phyloP scores from a whole-genome alignment of 495 filamentous ascomycete species.

The Aspergillus olivimuriae region DNA sequence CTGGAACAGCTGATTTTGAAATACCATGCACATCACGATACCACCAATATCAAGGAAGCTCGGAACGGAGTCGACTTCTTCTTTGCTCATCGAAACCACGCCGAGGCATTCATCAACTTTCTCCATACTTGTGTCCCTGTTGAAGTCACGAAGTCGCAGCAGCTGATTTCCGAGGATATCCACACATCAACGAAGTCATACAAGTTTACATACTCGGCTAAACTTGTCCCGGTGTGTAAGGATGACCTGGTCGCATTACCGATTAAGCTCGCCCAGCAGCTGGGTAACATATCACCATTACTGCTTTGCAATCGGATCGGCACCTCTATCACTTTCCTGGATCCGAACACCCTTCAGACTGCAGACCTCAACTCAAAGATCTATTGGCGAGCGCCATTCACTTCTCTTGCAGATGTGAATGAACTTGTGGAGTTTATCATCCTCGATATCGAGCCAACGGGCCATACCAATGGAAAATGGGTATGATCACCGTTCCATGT shows the following conservation, averaged over 20 bases:
- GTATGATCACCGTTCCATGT: not conserved
- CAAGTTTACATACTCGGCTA: conserved; percentile 84
- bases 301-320: conserved; percentile 84
- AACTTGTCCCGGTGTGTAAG: conserved; percentile 90
- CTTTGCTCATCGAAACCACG: conserved; percentile 81
- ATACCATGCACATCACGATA: conserved; percentile 84
- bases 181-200: conserved; percentile 85
- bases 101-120: conserved; percentile 90
- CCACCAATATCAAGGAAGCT: conserved; percentile 93
- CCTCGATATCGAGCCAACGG: conserved; percentile 84
- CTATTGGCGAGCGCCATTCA: conserved; percentile 88
- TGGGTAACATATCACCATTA: conserved; percentile 82
- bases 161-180: conserved; percentile 88
- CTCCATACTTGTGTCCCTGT: conserved; percentile 73
- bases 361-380: conserved; percentile 71
- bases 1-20: conserved; percentile 96
- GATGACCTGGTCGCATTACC: conserved; percentile 94
- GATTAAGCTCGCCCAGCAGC: conserved; percentile 71
- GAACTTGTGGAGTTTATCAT: conserved; percentile 89
- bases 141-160: conserved; percentile 75
- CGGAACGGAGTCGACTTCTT: conserved; percentile 94
- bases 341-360: conserved; percentile 85
- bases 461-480: conserved; percentile 69
- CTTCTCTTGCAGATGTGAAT: conserved; percentile 71
- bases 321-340: conserved; percentile 80